These are phyloP conservation scores for Meyerozyma elateridarum DNA, from an alignment of 1,139 yeast species.

Conservation along the genomic window DNA sequence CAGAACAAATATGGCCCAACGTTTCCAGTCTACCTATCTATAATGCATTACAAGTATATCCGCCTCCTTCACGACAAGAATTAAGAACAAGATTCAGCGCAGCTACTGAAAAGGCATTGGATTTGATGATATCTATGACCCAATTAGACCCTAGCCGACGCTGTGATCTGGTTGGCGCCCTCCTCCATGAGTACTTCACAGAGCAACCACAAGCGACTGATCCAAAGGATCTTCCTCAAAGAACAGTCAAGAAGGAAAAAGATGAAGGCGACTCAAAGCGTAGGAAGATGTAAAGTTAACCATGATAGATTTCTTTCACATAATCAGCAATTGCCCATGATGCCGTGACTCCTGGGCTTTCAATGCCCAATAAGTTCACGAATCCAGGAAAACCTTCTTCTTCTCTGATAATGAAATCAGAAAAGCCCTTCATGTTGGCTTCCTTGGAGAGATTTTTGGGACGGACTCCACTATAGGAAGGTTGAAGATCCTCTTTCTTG, in stretches of 20 bases:
- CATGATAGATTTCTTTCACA: constrained; percentile 43
- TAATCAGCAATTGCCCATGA: constrained; percentile 78
- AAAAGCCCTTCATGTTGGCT: constrained; percentile 41
- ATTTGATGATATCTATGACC: constrained; percentile 69
- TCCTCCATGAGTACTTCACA: constrained; percentile 62
- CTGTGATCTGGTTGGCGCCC: constrained; percentile 60
- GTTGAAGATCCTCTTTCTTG: constrained; percentile 45
- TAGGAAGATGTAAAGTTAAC: constrained; percentile 13
- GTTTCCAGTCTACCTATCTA: constrained; percentile 76
- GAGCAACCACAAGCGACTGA: constrained; percentile 76
- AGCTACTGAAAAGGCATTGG: constrained; percentile 83
- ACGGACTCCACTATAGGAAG: constrained; percentile 77
- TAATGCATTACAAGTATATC: constrained; percentile 66
- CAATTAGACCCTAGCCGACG: constrained; percentile 75
- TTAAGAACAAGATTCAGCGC: constrained; percentile 82
- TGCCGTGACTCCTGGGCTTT: constrained; percentile 85
- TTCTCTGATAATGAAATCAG: constrained; percentile 68
- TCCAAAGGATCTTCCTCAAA: constrained; percentile 64
- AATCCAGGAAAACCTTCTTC: constrained; percentile 71
- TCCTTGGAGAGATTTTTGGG: constrained; percentile 60
- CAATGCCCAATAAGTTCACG: constrained; percentile 75
- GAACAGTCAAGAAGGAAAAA: constrained; percentile 20
- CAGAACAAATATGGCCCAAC: constrained; percentile 89
- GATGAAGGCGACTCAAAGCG: constrained; percentile 15
- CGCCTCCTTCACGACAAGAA: constrained; percentile 81